Conservation (phyloP, 371 early-diverging fungal species). For the Actinomortierella ambigua region DNA sequence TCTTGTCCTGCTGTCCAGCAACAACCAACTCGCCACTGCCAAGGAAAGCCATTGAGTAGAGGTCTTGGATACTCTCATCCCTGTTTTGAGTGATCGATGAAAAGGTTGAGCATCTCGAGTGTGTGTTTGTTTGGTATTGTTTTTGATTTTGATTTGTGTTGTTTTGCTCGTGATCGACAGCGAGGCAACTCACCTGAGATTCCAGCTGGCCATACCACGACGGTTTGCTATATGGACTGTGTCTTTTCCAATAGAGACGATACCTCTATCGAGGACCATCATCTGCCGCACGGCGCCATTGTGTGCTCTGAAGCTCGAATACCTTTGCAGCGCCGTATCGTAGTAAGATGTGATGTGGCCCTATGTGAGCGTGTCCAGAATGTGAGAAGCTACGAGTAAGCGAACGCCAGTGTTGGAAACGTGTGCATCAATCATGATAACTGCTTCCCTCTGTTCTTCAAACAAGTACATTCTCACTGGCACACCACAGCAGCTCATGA, state of each 20-base stretch:
- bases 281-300: constrained; percentile 70
- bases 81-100: constrained; percentile 32
- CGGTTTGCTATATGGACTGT: constrained; percentile 70
- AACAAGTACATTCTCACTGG: constrained; percentile 70
- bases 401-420: too few species aligned
- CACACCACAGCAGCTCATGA: constrained; percentile 80
- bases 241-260: constrained; percentile 70
- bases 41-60: constrained; percentile 71
- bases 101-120: too few species aligned
- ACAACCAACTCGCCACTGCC: constrained; percentile 71
- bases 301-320: constrained; percentile 72
- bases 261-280: constrained; percentile 66
- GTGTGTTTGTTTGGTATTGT: background rate
- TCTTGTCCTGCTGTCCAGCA: constrained; percentile 68
- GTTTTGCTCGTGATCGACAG: constrained; percentile 3
- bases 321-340: constrained; percentile 63
- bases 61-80: constrained; percentile 59
- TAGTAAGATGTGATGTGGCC: constrained; percentile 67
- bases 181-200: constrained; percentile 53
- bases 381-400: too few species aligned
- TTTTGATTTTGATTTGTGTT: background rate
- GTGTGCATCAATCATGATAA: too few species aligned
- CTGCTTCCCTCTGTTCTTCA: too few species aligned
- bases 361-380: too few species aligned
- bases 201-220: constrained; percentile 76